Evolutionary conservation across 208 protist species (phyloP).

Genomic region (Trichomonas gallinae): DNA sequence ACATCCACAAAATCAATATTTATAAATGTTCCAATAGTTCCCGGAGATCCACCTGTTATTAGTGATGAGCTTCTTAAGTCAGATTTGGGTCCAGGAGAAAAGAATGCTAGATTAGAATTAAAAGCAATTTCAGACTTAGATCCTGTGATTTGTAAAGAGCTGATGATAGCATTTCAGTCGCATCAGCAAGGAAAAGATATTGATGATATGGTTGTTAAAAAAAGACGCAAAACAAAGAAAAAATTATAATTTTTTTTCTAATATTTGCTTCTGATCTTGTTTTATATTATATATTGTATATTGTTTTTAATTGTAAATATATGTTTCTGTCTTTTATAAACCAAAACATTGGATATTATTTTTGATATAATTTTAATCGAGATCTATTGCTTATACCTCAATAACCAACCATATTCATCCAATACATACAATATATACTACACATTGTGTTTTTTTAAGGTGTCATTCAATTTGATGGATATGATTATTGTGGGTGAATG

Average conservation of each 20-base stretch:
- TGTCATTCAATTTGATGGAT: too few species aligned
- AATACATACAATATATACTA: too few species aligned
- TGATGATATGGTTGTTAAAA: neutral
- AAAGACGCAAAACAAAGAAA: neutral
- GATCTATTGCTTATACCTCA: too few species aligned
- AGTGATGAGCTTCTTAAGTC: neutral
- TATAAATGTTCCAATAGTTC: neutral
- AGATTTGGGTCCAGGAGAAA: neutral
- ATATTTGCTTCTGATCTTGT: neutral
- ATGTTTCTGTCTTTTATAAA: too few species aligned
- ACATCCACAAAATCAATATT: neutral
- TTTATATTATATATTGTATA: neutral
- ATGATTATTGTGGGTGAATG: too few species aligned
- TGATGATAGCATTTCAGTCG: neutral
- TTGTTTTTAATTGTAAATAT: too few species aligned
- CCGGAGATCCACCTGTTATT: neutral
- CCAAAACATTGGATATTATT: too few species aligned
- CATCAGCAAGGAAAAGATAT: neutral
- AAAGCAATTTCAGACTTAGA: neutral
- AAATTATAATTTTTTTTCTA: neutral
- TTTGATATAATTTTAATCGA: too few species aligned
- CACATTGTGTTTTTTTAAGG: too few species aligned
- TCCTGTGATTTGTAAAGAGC: neutral
- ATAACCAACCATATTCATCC: too few species aligned
- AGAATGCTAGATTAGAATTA: neutral